phyloP scores from a whole-genome alignment of 2,329 filamentous ascomycete genomes.

The Fusarium sp. region DNA sequence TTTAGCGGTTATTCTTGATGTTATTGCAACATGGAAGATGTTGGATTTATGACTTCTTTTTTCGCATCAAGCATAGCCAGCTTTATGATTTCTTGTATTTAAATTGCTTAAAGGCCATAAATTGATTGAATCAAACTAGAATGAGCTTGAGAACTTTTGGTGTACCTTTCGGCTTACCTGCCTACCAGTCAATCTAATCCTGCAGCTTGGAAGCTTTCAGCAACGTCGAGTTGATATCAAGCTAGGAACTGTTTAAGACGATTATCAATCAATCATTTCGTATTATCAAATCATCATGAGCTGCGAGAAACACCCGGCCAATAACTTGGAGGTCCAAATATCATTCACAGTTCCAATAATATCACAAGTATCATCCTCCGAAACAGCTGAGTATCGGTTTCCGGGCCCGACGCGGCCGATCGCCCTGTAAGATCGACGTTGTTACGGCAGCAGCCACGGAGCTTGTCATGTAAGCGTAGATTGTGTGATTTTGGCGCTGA shows the following conservation, averaged over 20 bases:
- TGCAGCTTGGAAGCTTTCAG: neutral
- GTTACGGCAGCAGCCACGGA: neutral
- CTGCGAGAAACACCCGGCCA: neutral
- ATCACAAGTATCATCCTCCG: neutral
- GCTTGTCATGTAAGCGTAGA: constrained; percentile 8
- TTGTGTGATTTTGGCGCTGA: constrained; percentile 44
- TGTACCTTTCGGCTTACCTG: neutral
- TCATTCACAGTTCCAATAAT: neutral
- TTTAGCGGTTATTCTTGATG: constrained; percentile 26
- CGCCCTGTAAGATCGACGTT: constrained; percentile 17
- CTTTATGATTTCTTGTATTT: constrained; percentile 13
- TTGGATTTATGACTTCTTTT: constrained; percentile 13
- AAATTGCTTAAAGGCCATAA: constrained; percentile 3
- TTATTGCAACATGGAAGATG: constrained; percentile 11
- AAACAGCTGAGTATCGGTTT: constrained; percentile 21
- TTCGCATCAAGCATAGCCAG: constrained; percentile 32
- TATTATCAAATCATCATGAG: neutral
- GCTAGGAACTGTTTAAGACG: neutral
- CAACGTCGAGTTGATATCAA: neutral
- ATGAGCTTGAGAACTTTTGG: neutral
- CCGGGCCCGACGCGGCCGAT: constrained; percentile 30
- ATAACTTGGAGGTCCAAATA: neutral
- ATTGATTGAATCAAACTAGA: neutral
- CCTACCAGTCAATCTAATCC: neutral
- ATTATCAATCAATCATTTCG: constrained; percentile 1